Percentiles rank a stretch among this genome's conserved stretches.
Conservation (phyloP, 768 basidiomycete species). For the Dioszegia crocea region DNA sequence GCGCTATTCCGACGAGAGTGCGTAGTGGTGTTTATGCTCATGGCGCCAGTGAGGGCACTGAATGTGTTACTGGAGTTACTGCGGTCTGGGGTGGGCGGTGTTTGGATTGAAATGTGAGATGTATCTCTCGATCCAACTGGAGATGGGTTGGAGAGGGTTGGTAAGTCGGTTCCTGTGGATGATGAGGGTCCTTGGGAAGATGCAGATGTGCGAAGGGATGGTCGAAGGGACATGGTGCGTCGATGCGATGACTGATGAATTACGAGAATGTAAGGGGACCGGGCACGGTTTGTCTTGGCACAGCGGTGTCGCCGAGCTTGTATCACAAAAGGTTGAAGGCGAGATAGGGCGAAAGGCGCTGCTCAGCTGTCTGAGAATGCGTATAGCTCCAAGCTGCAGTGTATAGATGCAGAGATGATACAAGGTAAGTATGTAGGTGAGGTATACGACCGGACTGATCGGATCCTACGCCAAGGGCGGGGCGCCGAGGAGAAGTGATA, state of each 20-base stretch:
- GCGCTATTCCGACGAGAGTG: neutral
- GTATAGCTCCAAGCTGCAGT: too few species aligned
- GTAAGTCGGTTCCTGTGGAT: constrained; percentile 1
- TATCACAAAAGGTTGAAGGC: too few species aligned
- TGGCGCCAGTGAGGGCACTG: too few species aligned
- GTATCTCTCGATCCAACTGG: constrained; percentile 13
- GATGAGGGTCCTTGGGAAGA: constrained; percentile 27
- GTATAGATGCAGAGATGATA: neutral
- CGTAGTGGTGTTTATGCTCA: neutral
- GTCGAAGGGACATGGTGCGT: constrained; percentile 17
- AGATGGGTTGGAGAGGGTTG: neutral
- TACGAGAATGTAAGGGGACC: neutral
- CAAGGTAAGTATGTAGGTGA: neutral
- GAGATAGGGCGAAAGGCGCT: too few species aligned
- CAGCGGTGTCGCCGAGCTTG: too few species aligned
- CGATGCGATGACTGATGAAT: neutral
- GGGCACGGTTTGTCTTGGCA: too few species aligned
- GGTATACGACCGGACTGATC: neutral
- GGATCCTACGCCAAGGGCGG: too few species aligned
- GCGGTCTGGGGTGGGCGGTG: constrained; percentile 5
- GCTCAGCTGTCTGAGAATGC: too few species aligned
- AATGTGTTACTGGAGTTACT: neutral
- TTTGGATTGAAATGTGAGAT: constrained; percentile 17
- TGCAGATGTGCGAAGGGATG: constrained; percentile 20
- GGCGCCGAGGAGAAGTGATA: too few species aligned